Base-by-base conservation (phyloP, 2,329 filamentous ascomycete species). In the Claviceps humidiphila region DNA sequence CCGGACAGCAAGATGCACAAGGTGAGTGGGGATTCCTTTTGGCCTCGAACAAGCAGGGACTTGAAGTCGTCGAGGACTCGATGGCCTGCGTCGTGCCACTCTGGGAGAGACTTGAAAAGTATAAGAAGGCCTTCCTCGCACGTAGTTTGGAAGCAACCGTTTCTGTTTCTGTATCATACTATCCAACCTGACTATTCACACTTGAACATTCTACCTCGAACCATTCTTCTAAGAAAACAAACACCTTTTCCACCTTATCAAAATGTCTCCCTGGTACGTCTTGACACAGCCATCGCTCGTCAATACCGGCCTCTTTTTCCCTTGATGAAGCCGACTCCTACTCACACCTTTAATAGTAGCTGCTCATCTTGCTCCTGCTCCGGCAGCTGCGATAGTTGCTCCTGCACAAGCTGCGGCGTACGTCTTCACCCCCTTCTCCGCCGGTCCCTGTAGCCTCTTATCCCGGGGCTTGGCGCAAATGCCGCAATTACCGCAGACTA, bases 351-450 rank as follows among this genome's bases (percentile, higher is more conserved):
- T 43, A 6, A 39, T 16, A 60, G 59, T 53, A 46, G 50, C 51
- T 61, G 59, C 56, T 54, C 56, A 37, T 47, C 45, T 24, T 61
- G 59, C 57, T 53, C 52, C 40, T 61, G 59, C 57, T 40, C 59
- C 53, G 56, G 57, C 55, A 44, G 48, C 52, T 61, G 59, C 55
- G 40, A 57, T 50, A 34, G 49, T 45, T 61, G 59, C 55, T 56
- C 58, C 39, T 61, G 59, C 59, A 45, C 40, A 47, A 56, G 49
- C 54, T 61, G 59, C 59, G 53, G 56, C 51, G 57, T 59, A 51
- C 43, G 58, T 55, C 20, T 14, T 20, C 24, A 39, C 8, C 20
- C 14, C 20, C 16, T 39, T 40, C 14, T 37, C 13, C 7, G 5
- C 16, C 9, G 30, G 30, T 34, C 30, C 30, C 30, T 3, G 30